Conservation (phyloP, 2,329 filamentous ascomycete species). For the Pseudocercospora crystallina region DNA sequence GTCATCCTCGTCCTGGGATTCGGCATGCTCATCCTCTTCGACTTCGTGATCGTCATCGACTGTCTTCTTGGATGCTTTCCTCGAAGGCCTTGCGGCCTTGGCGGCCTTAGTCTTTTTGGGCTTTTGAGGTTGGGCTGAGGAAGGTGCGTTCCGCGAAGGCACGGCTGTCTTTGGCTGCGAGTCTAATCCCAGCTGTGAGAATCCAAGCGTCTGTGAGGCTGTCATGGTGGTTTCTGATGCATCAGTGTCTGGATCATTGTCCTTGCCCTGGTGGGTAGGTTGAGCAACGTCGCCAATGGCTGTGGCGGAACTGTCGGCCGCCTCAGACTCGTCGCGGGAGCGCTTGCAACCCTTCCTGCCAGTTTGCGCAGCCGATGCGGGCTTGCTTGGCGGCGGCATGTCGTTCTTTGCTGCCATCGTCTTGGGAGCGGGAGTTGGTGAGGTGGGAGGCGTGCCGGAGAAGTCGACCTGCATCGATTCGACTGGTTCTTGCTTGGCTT, state of each 20-base stretch:
- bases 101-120: not conserved
- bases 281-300: not conserved
- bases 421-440: not conserved
- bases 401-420: conserved; percentile 4
- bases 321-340: conserved; percentile 13
- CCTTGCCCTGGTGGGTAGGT: conserved; percentile 3
- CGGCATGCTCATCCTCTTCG: conserved; percentile 1
- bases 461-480: not conserved
- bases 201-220: conserved; percentile 8
- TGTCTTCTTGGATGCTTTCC: conserved; percentile 18
- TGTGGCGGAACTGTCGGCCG: not conserved
- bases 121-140: conserved; percentile 7
- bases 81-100: conserved; percentile 3
- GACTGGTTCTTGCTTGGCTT: not conserved
- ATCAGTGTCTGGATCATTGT: conserved; percentile 4
- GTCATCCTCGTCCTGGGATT: conserved; percentile 18
- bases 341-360: conserved; percentile 8
- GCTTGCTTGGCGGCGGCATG: conserved; percentile 8
- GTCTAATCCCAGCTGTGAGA: not conserved
- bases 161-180: not conserved
- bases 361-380: conserved; percentile 1
- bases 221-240: conserved; percentile 2
- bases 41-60: not conserved
- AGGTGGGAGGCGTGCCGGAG: not conserved
- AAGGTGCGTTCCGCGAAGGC: conserved; percentile 8